These are phyloP conservation scores for Fusarium heterosporum DNA, from an alignment of 2,329 filamentous ascomycete species.

Conservation along the genomic window DNA sequence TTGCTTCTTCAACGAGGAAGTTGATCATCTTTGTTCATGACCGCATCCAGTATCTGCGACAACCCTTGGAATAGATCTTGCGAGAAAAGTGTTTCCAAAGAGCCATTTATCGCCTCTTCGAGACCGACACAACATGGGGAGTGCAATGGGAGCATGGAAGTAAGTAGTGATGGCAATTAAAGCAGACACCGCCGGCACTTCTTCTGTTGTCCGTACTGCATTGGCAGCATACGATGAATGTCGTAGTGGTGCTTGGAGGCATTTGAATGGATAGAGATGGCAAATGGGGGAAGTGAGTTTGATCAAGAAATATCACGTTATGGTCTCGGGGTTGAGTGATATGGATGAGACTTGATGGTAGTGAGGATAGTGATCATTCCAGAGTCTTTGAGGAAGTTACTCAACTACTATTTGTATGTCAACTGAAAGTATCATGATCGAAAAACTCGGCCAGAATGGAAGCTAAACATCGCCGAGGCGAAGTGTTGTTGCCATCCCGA, in stretches of 20 bases:
- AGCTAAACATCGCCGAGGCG: background rate
- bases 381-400: background rate
- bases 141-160: background rate
- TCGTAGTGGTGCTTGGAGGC: background rate
- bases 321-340: background rate
- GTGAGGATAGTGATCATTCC: background rate
- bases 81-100: background rate
- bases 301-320: no score
- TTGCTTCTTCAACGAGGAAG: background rate
- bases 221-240: background rate
- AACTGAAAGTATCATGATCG: background rate
- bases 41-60: background rate
- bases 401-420: background rate
- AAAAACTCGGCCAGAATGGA: background rate
- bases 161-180: background rate
- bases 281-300: no score
- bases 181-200: background rate
- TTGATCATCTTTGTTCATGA: background rate
- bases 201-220: background rate
- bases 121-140: background rate
- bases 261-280: background rate
- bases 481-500: slow-evolving; percentile 7
- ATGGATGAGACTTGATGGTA: background rate
- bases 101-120: background rate
- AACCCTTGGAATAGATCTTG: background rate